Percentiles rank a stretch among this genome's conserved stretches.
These are phyloP conservation scores for Dothiorella sarmentorum DNA, from an alignment of 2,329 filamentous ascomycete genomes.

Conservation along the genomic window DNA sequence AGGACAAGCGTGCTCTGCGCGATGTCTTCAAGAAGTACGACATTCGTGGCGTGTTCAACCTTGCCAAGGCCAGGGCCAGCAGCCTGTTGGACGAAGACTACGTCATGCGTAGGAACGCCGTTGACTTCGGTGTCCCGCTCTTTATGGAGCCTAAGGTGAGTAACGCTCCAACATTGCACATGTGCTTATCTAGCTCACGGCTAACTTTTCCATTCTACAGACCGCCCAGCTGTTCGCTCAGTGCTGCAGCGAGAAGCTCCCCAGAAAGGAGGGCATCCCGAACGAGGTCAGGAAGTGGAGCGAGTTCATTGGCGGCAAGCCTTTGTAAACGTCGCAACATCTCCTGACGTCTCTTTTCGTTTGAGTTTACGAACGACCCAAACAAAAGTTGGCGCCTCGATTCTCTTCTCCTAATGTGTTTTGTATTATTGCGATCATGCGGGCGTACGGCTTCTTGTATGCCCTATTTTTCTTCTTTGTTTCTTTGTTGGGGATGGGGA, in stretches of 20 bases:
- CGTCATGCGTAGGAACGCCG: constrained; percentile 95
- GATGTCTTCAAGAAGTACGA: constrained; percentile 97
- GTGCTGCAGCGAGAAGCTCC: constrained; percentile 96
- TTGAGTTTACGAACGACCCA: not conserved
- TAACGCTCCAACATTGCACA: constrained; percentile 21
- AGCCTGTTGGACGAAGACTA: constrained; percentile 90
- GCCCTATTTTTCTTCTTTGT: not conserved
- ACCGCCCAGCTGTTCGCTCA: constrained; percentile 93
- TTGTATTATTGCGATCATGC: constrained; percentile 9
- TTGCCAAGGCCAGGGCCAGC: constrained; percentile 79
- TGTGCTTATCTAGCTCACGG: not conserved
- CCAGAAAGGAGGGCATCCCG: constrained; percentile 81
- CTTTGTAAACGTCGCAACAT: not conserved
- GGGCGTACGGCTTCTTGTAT: not conserved
- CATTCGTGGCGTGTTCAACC: constrained; percentile 92
- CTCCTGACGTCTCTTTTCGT: not conserved
- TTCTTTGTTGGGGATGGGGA: not conserved
- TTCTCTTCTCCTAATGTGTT: not conserved
- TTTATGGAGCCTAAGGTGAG: constrained; percentile 98
- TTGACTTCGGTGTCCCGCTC: constrained; percentile 94
- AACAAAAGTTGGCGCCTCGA: not conserved
- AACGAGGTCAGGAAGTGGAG: constrained; percentile 91
- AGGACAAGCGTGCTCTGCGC: constrained; percentile 90
- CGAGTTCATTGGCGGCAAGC: constrained; percentile 71
- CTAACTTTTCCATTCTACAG: constrained; percentile 45